phyloP scores from a whole-genome alignment of 2,329 filamentous ascomycete species.

The Macrophomina tecta region DNA sequence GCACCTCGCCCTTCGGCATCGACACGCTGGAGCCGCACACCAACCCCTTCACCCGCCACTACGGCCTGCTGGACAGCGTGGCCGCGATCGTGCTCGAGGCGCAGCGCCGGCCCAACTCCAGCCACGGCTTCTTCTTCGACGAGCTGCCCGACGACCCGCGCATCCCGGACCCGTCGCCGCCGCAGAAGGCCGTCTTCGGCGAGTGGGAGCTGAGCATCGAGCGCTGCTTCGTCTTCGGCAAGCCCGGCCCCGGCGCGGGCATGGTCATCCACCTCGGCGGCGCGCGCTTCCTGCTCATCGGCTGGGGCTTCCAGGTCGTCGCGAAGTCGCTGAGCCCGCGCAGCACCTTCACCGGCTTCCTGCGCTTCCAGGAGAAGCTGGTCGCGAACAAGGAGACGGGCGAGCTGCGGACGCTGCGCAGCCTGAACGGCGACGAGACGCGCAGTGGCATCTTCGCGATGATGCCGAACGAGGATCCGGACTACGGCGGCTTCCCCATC shows the following conservation, averaged over 20 bases:
- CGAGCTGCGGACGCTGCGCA: slow-evolving; percentile 43
- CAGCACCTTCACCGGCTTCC: slow-evolving; percentile 50
- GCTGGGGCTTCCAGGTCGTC: slow-evolving; percentile 52
- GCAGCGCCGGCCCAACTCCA: slow-evolving; percentile 41
- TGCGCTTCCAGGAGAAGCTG: slow-evolving; percentile 51
- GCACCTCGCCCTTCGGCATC: slow-evolving; percentile 50
- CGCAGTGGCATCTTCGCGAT: slow-evolving; percentile 55
- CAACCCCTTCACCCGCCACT: slow-evolving; percentile 48
- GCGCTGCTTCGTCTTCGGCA: slow-evolving; percentile 55
- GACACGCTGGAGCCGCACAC: slow-evolving; percentile 47
- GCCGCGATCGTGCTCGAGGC: slow-evolving; percentile 48
- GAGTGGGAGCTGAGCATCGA: slow-evolving; percentile 48
- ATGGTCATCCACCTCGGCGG: slow-evolving; percentile 51
- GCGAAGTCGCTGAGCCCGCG: slow-evolving; percentile 34
- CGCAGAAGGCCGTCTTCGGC: slow-evolving; percentile 42
- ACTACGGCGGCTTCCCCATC: slow-evolving; percentile 64
- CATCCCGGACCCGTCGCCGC: slow-evolving; percentile 36
- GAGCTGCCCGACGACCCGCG: slow-evolving; percentile 37
- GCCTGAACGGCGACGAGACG: slow-evolving; percentile 44
- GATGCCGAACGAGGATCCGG: slow-evolving; percentile 63
- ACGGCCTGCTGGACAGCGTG: slow-evolving; percentile 47
- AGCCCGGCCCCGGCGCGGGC: slow-evolving; percentile 48
- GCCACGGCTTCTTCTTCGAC: slow-evolving; percentile 54
- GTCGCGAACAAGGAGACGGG: slow-evolving; percentile 45
- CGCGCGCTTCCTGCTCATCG: slow-evolving; percentile 52